A percentile compares a stretch with the other conserved stretches of the same genome.
Conservation (phyloP, 805 yeast species). For the Candida khao-thaluensis region DNA sequence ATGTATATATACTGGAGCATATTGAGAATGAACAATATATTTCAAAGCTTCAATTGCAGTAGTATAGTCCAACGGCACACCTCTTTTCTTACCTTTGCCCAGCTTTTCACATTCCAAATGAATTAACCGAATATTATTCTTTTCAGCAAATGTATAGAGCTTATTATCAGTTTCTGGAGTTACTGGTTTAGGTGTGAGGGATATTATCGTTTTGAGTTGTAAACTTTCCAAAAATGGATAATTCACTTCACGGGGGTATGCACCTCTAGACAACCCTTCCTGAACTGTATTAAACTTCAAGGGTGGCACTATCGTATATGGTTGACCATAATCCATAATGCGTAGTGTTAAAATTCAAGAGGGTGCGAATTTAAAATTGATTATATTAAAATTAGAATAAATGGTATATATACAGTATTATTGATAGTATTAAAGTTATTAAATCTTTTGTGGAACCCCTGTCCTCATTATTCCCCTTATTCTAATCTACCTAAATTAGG, state of each 20-base stretch:
- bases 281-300: conserved; percentile 72
- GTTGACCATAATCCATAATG: conserved; percentile 18
- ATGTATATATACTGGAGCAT: conserved; percentile 77
- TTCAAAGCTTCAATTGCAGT: conserved; percentile 61
- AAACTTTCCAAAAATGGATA: conserved; percentile 65
- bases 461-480: not conserved
- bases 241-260: conserved; percentile 79
- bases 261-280: conserved; percentile 74
- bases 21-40: conserved; percentile 54
- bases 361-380: too few relatives aligned
- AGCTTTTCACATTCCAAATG: conserved; percentile 68
- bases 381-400: not conserved
- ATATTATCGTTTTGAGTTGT: conserved; percentile 66
- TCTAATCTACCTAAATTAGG: conserved; percentile 20
- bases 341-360: too few relatives aligned
- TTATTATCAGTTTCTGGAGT: conserved; percentile 50
- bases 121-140: conserved; percentile 55
- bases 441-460: not conserved
- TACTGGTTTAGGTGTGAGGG: conserved; percentile 77
- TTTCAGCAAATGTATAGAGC: conserved; percentile 51
- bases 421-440: not conserved
- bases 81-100: conserved; percentile 78
- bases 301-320: conserved; percentile 61
- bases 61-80: conserved; percentile 73
- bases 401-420: not conserved